Base-by-base conservation (phyloP, 2,329 filamentous ascomycete genomes). In the Diaporthe destruens region DNA sequence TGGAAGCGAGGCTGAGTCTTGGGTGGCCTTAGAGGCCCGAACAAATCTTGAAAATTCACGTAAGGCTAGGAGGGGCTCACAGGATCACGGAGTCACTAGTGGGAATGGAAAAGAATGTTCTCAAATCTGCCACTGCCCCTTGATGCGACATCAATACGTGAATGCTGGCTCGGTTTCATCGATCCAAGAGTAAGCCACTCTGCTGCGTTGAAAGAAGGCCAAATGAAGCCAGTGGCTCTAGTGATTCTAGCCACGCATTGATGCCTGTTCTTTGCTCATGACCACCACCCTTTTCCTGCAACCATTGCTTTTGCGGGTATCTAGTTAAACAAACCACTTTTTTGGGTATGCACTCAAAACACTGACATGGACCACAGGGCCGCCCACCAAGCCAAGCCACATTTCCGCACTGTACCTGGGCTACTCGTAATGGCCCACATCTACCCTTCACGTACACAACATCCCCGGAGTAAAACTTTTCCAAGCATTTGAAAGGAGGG, bases 251-350 rank as follows among this genome's bases (percentile, higher is more conserved):
- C 61, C 32, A 51, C 12, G 2, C 12, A 25, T 65, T 65, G 25
- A 39, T 66, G 44, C 16, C 23, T 47, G 44, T 47, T 18, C 20
- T 23, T 47, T 25, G n/a, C 25, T 32, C 68, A n/a, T 34, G 16
- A n/a, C 8, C 36, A 16, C 36, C 25, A 7, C 47, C 29, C 34
- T 42, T 70, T 42, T 70, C 68, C 34, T 54, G 39, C 55, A 53
- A 29, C 6, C n/a, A 16, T 49, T 39, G 11, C 7, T 32, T 32
- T 34, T 70, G 29, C 18, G 53, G 68, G 68, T 70, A 61, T 61
- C 55, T 70, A 70, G 12, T 70, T 55, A 70, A 42, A 70, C 68
- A 61, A 61, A 16, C 39, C 57, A 61, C 39, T 20, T n/a, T 29
- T 23, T 14, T 44, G 23, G 56, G 36, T 29, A 61, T 61, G 20